phyloP scores from a whole-genome alignment of 306 rosid genomes.

The Ormosia emarginata region DNA sequence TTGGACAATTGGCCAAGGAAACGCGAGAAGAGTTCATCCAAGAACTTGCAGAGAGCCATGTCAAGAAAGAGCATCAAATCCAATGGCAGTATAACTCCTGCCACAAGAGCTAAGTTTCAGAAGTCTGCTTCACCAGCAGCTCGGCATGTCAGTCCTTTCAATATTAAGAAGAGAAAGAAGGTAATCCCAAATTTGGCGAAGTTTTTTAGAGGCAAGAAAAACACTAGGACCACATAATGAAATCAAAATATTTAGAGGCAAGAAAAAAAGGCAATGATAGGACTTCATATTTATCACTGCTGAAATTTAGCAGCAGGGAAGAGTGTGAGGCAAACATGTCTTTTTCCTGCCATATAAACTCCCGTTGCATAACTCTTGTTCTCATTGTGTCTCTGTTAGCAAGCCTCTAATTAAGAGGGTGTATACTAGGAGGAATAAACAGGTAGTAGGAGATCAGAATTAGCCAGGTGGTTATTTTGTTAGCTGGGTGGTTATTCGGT shows the following conservation, averaged over 20 bases:
- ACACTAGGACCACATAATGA: not conserved
- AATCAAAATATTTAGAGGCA: not conserved
- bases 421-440: no score
- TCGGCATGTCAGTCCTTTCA: constrained; percentile 46
- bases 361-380: not conserved
- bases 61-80: constrained; percentile 49
- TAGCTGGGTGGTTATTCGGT: no score
- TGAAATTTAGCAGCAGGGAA: constrained; percentile 7
- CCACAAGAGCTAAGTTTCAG: constrained; percentile 40
- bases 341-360: not conserved
- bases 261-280: not conserved
- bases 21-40: constrained; percentile 38
- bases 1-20: constrained; percentile 41
- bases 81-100: constrained; percentile 42
- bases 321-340: constrained; percentile 15
- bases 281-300: not conserved
- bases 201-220: constrained; percentile 52
- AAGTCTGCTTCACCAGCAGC: constrained; percentile 56
- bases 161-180: constrained; percentile 61
- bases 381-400: not conserved
- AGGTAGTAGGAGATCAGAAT: no score
- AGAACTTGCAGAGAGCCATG: constrained; percentile 25
- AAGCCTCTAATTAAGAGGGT: no score
- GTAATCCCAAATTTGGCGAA: constrained; percentile 63
- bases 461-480: no score